Percentiles rank a stretch among this genome's conserved stretches.
These are phyloP conservation scores for Penicillium cinerascens DNA, from an alignment of 495 filamentous ascomycete species.

Conservation along the genomic window DNA sequence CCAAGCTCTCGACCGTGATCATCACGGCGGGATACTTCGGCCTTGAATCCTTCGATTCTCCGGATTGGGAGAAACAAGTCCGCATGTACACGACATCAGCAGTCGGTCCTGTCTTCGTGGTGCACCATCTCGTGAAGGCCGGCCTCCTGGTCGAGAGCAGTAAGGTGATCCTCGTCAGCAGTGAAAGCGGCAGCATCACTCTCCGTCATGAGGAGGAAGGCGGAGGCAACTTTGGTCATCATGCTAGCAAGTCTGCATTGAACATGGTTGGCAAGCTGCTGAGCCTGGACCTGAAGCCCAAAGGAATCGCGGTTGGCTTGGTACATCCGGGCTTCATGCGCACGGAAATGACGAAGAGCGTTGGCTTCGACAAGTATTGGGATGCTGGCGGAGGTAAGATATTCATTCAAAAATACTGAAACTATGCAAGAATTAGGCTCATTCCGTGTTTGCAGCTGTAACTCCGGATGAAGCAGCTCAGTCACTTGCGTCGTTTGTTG, in stretches of 20 bases:
- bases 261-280: slow-evolving; percentile 75
- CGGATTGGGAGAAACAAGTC: slow-evolving; percentile 62
- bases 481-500: slow-evolving; percentile 58
- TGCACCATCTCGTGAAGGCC: slow-evolving; percentile 56
- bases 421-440: neutral
- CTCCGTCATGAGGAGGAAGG: slow-evolving; percentile 64
- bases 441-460: slow-evolving; percentile 45
- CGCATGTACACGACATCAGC: slow-evolving; percentile 69
- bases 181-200: slow-evolving; percentile 65
- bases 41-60: slow-evolving; percentile 58
- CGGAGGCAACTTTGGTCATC: slow-evolving; percentile 70
- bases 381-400: slow-evolving; percentile 60
- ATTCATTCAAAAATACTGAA: neutral
- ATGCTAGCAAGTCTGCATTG: slow-evolving; percentile 66
- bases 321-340: slow-evolving; percentile 75
- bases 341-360: slow-evolving; percentile 67
- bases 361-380: slow-evolving; percentile 70
- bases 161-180: slow-evolving; percentile 64
- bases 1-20: slow-evolving; percentile 54
- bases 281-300: slow-evolving; percentile 61
- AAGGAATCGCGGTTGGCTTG: slow-evolving; percentile 60
- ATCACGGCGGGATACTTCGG: slow-evolving; percentile 68
- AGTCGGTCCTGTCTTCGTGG: slow-evolving; percentile 63
- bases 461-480: slow-evolving; percentile 63
- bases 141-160: slow-evolving; percentile 47